Evolutionary conservation across 176 grass and related monocot species (phyloP).

Genomic region (Oryza australiensis): DNA sequence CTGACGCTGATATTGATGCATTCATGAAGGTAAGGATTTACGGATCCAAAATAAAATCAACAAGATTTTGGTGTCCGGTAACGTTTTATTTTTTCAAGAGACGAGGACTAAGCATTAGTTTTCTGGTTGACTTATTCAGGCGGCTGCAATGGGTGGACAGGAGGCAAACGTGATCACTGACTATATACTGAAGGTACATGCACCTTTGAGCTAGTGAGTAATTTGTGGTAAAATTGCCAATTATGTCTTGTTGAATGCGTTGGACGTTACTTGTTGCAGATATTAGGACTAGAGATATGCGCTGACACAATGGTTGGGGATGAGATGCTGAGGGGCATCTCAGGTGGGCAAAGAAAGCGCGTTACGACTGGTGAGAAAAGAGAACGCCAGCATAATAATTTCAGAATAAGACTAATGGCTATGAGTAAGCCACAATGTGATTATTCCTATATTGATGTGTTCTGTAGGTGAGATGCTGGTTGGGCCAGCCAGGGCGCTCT

Average conservation of each 20-base stretch:
- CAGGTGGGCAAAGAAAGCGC: constrained; percentile 85
- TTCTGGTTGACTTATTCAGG: constrained; percentile 48
- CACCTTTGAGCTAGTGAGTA: background rate
- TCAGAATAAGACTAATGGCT: background rate
- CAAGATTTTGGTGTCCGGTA: background rate
- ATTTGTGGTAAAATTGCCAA: background rate
- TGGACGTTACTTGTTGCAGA: constrained; percentile 42
- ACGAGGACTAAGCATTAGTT: background rate
- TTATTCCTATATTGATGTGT: constrained; percentile 1
- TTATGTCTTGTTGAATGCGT: constrained; percentile 15
- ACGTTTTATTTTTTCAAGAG: background rate
- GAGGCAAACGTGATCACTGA: constrained; percentile 72
- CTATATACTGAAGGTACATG: constrained; percentile 82
- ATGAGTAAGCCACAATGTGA: background rate
- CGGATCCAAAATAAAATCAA: background rate
- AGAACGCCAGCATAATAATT: background rate
- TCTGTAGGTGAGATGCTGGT: constrained; percentile 91
- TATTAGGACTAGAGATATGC: constrained; percentile 82
- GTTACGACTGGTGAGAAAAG: constrained; percentile 75
- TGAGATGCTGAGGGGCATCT: constrained; percentile 88
- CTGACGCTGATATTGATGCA: constrained; percentile 88
- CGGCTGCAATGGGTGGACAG: constrained; percentile 58
- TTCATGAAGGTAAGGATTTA: constrained; percentile 80
- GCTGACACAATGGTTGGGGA: constrained; percentile 93
- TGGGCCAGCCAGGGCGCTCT: constrained; percentile 73